These are phyloP conservation scores for Tuber brumale DNA, from an alignment of 495 filamentous ascomycete genomes.

Conservation along the genomic window DNA sequence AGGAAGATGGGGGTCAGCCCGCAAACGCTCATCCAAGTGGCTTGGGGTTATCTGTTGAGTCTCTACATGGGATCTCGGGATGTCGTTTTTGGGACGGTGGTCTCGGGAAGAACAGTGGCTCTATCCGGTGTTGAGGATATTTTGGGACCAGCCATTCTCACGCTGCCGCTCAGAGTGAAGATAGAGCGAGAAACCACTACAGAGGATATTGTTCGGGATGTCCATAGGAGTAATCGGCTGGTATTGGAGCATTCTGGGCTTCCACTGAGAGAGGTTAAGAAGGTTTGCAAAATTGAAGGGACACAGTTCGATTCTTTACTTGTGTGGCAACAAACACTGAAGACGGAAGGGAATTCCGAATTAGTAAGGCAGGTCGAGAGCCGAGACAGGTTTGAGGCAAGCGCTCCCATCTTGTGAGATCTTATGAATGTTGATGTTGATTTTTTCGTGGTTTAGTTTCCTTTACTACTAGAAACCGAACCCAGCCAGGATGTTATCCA, in stretches of 20 bases:
- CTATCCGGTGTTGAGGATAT: constrained; percentile 61
- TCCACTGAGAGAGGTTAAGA: constrained; percentile 62
- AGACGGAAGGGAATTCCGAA: constrained; percentile 37
- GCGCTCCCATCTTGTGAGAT: not conserved
- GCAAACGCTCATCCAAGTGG: constrained; percentile 65
- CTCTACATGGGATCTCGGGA: constrained; percentile 58
- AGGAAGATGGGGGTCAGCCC: constrained; percentile 43
- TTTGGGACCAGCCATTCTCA: constrained; percentile 64
- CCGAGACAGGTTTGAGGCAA: constrained; percentile 55
- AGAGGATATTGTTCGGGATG: constrained; percentile 52
- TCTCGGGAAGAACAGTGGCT: constrained; percentile 66
- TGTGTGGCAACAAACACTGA: constrained; percentile 67
- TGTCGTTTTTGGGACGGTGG: constrained; percentile 65
- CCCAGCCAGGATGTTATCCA: constrained; percentile 47
- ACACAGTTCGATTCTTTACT: constrained; percentile 64
- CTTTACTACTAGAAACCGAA: constrained; percentile 64
- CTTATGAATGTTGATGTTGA: constrained; percentile 15
- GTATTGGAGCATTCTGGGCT: constrained; percentile 54
- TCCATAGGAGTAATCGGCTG: constrained; percentile 57
- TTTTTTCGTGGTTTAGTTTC: constrained; percentile 49
- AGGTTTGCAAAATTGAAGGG: constrained; percentile 48
- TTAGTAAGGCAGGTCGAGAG: constrained; percentile 50
- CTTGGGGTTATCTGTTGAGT: constrained; percentile 59
- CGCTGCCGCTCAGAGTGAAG: constrained; percentile 60
- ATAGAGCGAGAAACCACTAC: constrained; percentile 45